Conservation (phyloP, 192 early-diverging fungal genomes). For the Coemansia sp. region DNA sequence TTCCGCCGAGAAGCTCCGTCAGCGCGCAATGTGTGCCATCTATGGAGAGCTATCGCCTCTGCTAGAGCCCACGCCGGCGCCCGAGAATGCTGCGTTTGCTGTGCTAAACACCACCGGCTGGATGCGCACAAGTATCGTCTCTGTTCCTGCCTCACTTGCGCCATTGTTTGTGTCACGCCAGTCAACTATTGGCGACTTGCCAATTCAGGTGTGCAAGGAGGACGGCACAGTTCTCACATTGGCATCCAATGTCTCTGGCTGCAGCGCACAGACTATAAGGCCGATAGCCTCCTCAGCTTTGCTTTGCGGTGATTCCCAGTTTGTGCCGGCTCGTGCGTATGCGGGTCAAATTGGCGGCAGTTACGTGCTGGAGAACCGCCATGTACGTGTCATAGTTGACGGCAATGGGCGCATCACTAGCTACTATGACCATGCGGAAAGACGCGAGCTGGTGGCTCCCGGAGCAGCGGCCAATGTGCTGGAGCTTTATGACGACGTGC, state of each 20-base stretch:
- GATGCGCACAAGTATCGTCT: slow-evolving; percentile 63
- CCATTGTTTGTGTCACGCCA: background rate
- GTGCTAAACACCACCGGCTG: slow-evolving; percentile 66
- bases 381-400: slow-evolving; percentile 67
- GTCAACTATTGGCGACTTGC: background rate
- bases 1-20: slow-evolving; percentile 48
- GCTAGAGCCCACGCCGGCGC: background rate
- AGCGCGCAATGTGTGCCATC: slow-evolving; percentile 39
- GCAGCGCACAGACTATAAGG: background rate
- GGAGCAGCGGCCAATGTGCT: slow-evolving; percentile 74
- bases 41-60: slow-evolving; percentile 12
- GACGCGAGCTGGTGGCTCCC: slow-evolving; percentile 45
- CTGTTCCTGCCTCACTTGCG: slow-evolving; percentile 52
- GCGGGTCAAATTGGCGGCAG: slow-evolving; percentile 2
- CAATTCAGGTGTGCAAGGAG: slow-evolving; percentile 9
- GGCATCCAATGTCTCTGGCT: slow-evolving; percentile 32
- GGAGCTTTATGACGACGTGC: slow-evolving; percentile 83
- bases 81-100: slow-evolving; percentile 17
- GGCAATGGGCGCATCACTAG: slow-evolving; percentile 63
- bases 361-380: slow-evolving; percentile 69
- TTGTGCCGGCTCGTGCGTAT: slow-evolving; percentile 14
- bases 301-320: background rate
- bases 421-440: slow-evolving; percentile 57
- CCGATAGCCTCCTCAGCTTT: background rate
- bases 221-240: slow-evolving; percentile 11